Conservation (phyloP, 306 rosid species). For the Castanospermum australe region DNA sequence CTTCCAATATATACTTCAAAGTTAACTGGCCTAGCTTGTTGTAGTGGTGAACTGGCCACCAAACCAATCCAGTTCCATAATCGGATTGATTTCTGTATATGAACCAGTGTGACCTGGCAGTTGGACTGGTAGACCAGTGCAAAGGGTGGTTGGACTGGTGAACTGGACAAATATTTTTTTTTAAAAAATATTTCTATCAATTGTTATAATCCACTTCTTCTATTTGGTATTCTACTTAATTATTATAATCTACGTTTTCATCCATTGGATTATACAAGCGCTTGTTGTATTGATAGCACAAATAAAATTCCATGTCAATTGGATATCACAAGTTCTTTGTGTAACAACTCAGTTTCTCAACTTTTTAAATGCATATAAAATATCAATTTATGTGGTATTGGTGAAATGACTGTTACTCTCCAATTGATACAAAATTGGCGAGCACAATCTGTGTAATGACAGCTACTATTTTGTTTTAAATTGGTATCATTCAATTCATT, state of each 20-base stretch:
- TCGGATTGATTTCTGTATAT: neutral
- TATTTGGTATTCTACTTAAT: neutral
- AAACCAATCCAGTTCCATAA: neutral
- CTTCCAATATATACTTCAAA: neutral
- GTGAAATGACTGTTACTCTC: neutral
- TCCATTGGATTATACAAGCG: neutral
- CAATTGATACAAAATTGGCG: neutral
- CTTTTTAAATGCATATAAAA: neutral
- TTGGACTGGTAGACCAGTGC: too few relatives aligned
- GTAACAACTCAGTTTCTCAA: neutral
- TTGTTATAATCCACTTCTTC: neutral
- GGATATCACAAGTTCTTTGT: neutral
- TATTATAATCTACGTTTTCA: neutral
- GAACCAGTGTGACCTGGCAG: neutral
- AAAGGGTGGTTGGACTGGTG: slow-evolving; percentile 10
- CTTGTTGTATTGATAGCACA: slow-evolving; percentile 5
- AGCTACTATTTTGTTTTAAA: neutral
- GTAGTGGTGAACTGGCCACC: neutral
- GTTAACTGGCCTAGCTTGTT: neutral
- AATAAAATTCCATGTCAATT: neutral
- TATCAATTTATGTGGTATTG: neutral
- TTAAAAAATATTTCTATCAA: neutral
- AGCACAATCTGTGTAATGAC: neutral
- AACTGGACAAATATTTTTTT: neutral
- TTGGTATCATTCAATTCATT: neutral